Conservation (phyloP, 2,329 filamentous ascomycete genomes). For the Penicillium palitans region DNA sequence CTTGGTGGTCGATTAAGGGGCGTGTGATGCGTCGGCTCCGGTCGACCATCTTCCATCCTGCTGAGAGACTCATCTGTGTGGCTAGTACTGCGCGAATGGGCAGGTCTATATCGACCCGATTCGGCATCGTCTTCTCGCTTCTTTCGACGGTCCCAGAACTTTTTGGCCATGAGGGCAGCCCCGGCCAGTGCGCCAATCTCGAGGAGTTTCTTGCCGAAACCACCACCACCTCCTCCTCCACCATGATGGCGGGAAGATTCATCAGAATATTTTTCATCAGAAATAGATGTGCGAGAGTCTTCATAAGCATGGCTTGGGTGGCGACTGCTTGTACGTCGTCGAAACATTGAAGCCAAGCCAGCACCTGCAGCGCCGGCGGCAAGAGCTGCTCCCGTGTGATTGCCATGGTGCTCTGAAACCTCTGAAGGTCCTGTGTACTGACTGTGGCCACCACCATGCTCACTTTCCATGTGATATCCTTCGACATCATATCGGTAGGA, state of each 20-base stretch:
- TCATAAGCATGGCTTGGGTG: constrained; percentile 47
- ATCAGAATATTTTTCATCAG: constrained; percentile 67
- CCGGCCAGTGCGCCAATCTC: constrained; percentile 63
- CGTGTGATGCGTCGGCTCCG: constrained; percentile 41
- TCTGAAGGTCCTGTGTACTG: constrained; percentile 56
- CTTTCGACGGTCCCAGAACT: constrained; percentile 55
- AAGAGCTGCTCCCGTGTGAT: constrained; percentile 52
- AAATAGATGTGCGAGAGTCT: constrained; percentile 58
- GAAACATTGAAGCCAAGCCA: constrained; percentile 56
- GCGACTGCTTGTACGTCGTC: constrained; percentile 44
- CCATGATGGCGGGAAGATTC: constrained; percentile 38
- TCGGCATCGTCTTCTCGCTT: constrained; percentile 57
- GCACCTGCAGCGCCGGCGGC: constrained; percentile 55
- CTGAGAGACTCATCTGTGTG: constrained; percentile 45
- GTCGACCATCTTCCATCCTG: constrained; percentile 55
- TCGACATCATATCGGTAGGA: constrained; percentile 64
- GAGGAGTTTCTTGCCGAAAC: constrained; percentile 62
- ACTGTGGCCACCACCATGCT: constrained; percentile 60
- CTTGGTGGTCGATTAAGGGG: constrained; percentile 38
- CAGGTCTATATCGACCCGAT: constrained; percentile 54
- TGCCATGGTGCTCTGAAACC: constrained; percentile 46
- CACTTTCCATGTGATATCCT: constrained; percentile 52
- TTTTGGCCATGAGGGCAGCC: constrained; percentile 62
- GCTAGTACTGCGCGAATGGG: constrained; percentile 50
- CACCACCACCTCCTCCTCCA: constrained; percentile 31